Base-by-base conservation (phyloP, 139 green algal genomes). In the Edaphochlamys debaryana region DNA sequence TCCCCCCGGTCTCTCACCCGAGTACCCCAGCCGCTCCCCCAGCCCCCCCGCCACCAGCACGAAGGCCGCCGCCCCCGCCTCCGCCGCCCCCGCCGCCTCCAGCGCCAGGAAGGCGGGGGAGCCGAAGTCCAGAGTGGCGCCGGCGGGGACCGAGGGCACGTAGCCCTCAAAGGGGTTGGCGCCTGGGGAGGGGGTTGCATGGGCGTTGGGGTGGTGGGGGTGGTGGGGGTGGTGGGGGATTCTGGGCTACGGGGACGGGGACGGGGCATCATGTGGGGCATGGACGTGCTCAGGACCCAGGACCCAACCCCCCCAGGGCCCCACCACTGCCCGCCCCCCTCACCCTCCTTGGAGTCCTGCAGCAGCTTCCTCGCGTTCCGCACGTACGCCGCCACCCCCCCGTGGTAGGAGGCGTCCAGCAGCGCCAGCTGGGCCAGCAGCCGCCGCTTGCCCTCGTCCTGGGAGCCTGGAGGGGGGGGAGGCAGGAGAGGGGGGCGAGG, bases 41-140 rank as follows among this genome's bases (percentile, higher is more conserved):
- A 99, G 91, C 0, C 97, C 97, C 0, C 97, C 97, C 34, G 97
- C 97, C 79, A 99, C 97, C 69, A 99, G 93, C 87, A 99, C 98
- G 91, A 99, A 99, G 2, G 93, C 97, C 1, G 94, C 84, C 3
- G 70, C 6, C 0, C 68, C 88, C 9, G 89, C 91, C 25, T 88
- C 89, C n/a, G 41, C 32, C 67, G 94, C 79, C 29, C 94, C 94
- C 68, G 48, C 60, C 40, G 25, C 80, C 85, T 99, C 95, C 30
- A 95, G 84, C 45, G 93, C 69, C 30, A 92, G 20, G 79, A 96
- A 98, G 13, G 80, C 62, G 0, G 63, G 54, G 4, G 81, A 80
- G 29, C 45, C 96, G 89, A 94, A 98, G 87, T 96, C 93, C 42
- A 99, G 88, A 27, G 77, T 86, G 69, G 92, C 90, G 13, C 97